Conservation (phyloP, 495 filamentous ascomycete genomes). For the Aspergillus hancockii region DNA sequence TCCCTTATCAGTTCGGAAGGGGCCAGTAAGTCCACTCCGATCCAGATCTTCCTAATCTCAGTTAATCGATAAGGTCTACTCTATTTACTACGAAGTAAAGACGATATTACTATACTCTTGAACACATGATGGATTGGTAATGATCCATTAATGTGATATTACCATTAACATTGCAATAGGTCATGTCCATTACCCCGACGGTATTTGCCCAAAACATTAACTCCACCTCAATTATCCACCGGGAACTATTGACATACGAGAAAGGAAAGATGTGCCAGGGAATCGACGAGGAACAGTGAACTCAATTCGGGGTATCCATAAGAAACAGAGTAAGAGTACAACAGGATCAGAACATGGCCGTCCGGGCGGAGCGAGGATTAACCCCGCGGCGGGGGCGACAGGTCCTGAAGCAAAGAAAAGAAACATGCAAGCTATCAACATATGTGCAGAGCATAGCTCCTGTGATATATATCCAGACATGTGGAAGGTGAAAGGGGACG, state of each 20-base stretch:
- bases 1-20: background rate
- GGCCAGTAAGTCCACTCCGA: too few species aligned
- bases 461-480: constrained; percentile 19
- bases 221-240: background rate
- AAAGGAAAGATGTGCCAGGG: background rate
- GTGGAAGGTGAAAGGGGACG: background rate
- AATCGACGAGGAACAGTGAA: constrained; percentile 6
- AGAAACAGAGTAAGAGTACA: constrained; percentile 11
- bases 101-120: too few species aligned
- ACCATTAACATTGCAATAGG: too few species aligned
- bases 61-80: too few species aligned
- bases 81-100: too few species aligned
- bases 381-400: background rate
- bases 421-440: constrained; percentile 8
- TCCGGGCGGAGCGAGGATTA: background rate
- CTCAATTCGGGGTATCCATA: constrained; percentile 12
- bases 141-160: too few species aligned
- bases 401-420: background rate
- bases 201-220: background rate
- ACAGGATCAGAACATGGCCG: background rate
- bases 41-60: too few species aligned
- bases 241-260: constrained; percentile 2
- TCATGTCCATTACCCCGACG: background rate
- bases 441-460: constrained; percentile 8
- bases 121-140: too few species aligned